Conservation (phyloP, 257 asterid species). For the Penstemon newberryi region DNA sequence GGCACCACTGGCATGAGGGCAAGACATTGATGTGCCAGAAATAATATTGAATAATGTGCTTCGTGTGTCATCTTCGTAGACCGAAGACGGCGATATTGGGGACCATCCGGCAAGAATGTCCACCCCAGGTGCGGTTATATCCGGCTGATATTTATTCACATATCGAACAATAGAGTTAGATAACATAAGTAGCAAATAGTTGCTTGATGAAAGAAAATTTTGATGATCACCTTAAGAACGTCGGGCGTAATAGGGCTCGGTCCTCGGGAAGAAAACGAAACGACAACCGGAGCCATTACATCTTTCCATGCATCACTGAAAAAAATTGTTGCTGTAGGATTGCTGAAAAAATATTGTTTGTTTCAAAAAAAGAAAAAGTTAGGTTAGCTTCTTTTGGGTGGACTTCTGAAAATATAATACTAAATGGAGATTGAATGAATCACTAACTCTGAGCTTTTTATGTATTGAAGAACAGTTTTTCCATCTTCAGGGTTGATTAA, state of each 20-base stretch:
- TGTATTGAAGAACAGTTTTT: conserved; percentile 39
- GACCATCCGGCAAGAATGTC: conserved; percentile 41
- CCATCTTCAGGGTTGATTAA: conserved; percentile 42
- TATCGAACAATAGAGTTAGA: not conserved
- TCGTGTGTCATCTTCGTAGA: conserved; percentile 26
- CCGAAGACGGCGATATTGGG: conserved; percentile 30
- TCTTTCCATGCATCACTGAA: conserved; percentile 42
- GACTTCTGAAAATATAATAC: too few relatives aligned
- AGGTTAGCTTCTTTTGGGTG: not conserved
- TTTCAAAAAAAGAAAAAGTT: not conserved
- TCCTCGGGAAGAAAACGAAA: conserved; percentile 58
- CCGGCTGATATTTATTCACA: conserved; percentile 29
- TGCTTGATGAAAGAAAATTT: not conserved
- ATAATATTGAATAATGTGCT: conserved; percentile 30
- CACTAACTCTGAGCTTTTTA: conserved; percentile 38
- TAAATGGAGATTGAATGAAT: not conserved
- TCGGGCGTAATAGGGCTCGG: conserved; percentile 41
- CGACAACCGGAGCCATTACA: conserved; percentile 45
- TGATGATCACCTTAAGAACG: conserved; percentile 26
- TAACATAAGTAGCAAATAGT: not conserved
- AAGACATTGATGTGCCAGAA: conserved; percentile 53
- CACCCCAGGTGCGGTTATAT: conserved; percentile 39
- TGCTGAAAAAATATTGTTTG: conserved; percentile 24
- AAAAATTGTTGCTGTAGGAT: conserved; percentile 49
- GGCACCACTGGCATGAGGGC: conserved; percentile 45